Evolutionary conservation across 1,284 basidiomycete genomes (phyloP), one percentile per base, ranked within the genome.

Genomic region (Takashimella koratensis): DNA sequence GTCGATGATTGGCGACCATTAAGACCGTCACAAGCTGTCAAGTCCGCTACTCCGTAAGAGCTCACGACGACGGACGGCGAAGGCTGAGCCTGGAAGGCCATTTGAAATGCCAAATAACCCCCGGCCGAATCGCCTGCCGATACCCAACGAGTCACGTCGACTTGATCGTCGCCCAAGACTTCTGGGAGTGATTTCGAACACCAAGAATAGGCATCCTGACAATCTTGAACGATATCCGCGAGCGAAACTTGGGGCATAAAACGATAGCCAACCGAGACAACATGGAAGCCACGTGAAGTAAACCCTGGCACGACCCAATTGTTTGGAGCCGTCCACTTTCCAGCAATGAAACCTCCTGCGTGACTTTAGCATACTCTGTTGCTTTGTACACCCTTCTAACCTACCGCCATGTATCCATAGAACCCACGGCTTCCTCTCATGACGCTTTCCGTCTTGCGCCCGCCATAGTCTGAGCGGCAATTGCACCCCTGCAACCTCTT

Each of bases 261-360:
- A 3, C 67, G 57, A 55, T 67, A 69, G 3, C 56, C 62, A 2
- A 63, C 59, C 4, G 66, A 68, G 8, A 68, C 63, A 39, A 71
- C 57, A 27, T 63, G 63, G 45, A 63, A 69, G 2, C 57, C 60
- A 2, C 48, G 19, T 10, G 46, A 40, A 2, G 23, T 42, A 52
- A 70, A 67, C 1, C 59, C 64, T 16, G 50, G 57, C 13, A 57
- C 26, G 2, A 70, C 50, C 63, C 62, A 67, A 10, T 59, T 36
- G 12, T 60, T 63, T 20, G 55, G 55, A 5, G 48, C 45, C 1
- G 43, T 47, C 49, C 49, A 51, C 24, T 60, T 62, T 21, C 59
- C 64, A 22, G 60, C 52, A 3, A 59, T 59, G 45, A 47, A 57
- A 10, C 55, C 55, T 20, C 52, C 53, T 50, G 26, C 30, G n/a